A percentile compares a stretch with the other conserved stretches of the same genome.
Conservation (phyloP, 2,329 filamentous ascomycete species). For the Xylogone sp. region DNA sequence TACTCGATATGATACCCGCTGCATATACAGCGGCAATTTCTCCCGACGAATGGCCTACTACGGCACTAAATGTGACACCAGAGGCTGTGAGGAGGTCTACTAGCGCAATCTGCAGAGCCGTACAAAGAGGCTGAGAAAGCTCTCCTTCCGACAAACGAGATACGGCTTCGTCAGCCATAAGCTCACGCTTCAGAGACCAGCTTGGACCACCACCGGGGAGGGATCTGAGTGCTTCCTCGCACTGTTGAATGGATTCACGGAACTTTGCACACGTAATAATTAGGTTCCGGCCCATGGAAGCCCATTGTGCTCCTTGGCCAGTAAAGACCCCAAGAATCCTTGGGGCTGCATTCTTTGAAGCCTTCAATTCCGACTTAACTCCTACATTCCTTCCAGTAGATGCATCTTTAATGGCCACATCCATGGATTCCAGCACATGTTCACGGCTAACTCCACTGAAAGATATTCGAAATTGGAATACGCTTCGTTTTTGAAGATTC, state of each 20-base stretch:
- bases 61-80: slow-evolving; percentile 16
- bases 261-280: slow-evolving; percentile 1
- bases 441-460: too few relatives aligned
- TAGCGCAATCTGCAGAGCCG: slow-evolving; percentile 30
- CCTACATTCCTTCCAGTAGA: too few relatives aligned
- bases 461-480: too few relatives aligned
- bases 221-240: not conserved
- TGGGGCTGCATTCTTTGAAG: too few relatives aligned
- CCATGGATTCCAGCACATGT: too few relatives aligned
- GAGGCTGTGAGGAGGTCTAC: slow-evolving; percentile 23
- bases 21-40: slow-evolving; percentile 27
- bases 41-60: slow-evolving; percentile 26
- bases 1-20: slow-evolving; percentile 15
- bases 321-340: slow-evolving; percentile 17
- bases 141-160: slow-evolving; percentile 1
- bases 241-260: slow-evolving; percentile 2
- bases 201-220: slow-evolving; percentile 2
- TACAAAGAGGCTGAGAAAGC: slow-evolving; percentile 26
- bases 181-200: slow-evolving; percentile 26
- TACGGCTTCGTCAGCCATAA: slow-evolving; percentile 25
- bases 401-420: too few relatives aligned
- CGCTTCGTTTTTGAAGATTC: too few relatives aligned
- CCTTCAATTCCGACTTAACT: too few relatives aligned
- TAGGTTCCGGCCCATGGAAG: slow-evolving; percentile 19
- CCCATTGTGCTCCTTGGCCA: slow-evolving; percentile 26